These are phyloP conservation scores for Castanopsis chinensis DNA, from an alignment of 306 rosid species.

Conservation along the genomic window DNA sequence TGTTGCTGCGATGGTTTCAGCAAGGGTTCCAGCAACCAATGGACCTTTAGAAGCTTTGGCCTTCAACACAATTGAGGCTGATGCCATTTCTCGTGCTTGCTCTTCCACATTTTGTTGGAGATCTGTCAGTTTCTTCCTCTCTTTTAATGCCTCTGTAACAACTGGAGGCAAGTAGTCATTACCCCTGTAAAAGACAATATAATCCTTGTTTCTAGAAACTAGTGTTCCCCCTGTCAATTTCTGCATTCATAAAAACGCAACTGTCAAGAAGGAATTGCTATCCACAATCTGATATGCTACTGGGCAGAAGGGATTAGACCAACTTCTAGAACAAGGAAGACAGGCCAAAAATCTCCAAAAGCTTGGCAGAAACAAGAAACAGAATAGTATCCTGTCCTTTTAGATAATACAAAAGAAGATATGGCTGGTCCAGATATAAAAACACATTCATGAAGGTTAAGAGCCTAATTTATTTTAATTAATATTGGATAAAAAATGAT, in stretches of 20 bases:
- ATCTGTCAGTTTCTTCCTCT: conserved; percentile 58
- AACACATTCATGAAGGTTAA: neutral
- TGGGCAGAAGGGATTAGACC: neutral
- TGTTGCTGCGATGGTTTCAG: conserved; percentile 86
- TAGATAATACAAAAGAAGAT: conserved; percentile 5
- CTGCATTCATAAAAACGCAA: conserved; percentile 51
- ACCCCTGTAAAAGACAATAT: conserved; percentile 80
- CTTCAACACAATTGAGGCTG: conserved; percentile 34
- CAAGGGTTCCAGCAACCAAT: conserved; percentile 81
- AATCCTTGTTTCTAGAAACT: conserved; percentile 94
- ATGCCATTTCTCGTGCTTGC: conserved; percentile 56
- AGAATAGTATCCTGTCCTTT: neutral
- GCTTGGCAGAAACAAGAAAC: conserved; percentile 11
- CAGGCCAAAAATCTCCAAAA: conserved; percentile 2
- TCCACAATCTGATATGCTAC: conserved; percentile 17
- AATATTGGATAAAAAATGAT: too few relatives aligned
- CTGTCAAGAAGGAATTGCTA: conserved; percentile 12
- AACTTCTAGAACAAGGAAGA: conserved; percentile 6
- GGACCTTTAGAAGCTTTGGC: conserved; percentile 45
- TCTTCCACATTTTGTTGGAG: conserved; percentile 80
- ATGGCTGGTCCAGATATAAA: neutral
- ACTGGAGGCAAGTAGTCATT: conserved; percentile 82
- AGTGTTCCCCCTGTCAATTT: conserved; percentile 85
- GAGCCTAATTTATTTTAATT: too few relatives aligned
- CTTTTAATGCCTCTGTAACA: conserved; percentile 54